Percentiles rank a stretch among this genome's conserved stretches.
Evolutionary conservation across 495 filamentous ascomycete genomes (phyloP).

Genomic region (Barbatosphaeria neglecta): DNA sequence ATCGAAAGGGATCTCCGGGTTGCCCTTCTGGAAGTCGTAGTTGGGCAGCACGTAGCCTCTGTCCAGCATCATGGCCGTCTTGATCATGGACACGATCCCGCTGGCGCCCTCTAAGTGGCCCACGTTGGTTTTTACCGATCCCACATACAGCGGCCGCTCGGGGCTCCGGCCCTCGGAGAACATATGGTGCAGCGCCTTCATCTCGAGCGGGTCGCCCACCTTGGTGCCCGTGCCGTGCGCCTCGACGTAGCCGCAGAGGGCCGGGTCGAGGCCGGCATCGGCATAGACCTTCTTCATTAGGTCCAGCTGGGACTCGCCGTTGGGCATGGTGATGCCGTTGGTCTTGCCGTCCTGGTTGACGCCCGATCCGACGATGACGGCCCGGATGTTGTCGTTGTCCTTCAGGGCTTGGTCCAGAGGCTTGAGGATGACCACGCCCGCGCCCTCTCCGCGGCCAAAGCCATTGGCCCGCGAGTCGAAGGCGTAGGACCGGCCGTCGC

Average conservation of each 20-base stretch:
- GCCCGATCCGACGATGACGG: conserved; percentile 44
- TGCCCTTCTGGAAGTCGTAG: conserved; percentile 29
- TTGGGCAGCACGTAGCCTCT: conserved; percentile 31
- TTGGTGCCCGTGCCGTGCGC: conserved; percentile 45
- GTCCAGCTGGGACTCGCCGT: conserved; percentile 34
- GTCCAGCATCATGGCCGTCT: conserved; percentile 26
- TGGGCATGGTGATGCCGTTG: conserved; percentile 34
- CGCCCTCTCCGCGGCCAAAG: conserved; percentile 52
- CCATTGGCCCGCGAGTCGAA: conserved; percentile 48
- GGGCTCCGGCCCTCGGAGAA: conserved; percentile 20
- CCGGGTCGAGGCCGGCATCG: conserved; percentile 28
- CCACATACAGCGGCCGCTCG: conserved; percentile 24
- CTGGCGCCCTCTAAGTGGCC: conserved; percentile 31
- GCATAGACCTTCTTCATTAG: conserved; percentile 39
- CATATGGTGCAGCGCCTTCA: conserved; percentile 28
- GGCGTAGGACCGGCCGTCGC: conserved; percentile 21
- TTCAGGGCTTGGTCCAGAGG: conserved; percentile 40
- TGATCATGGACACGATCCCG: conserved; percentile 36
- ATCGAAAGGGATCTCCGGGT: conserved; percentile 24
- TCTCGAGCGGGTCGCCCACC: conserved; percentile 48
- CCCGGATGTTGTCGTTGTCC: conserved; percentile 46
- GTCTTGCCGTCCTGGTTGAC: conserved; percentile 48
- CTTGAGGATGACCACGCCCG: conserved; percentile 45
- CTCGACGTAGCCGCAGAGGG: conserved; percentile 35
- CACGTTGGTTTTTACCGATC: conserved; percentile 30